Evolutionary conservation across 345 rosid species (phyloP).

Genomic region (Boechera retrofracta): DNA sequence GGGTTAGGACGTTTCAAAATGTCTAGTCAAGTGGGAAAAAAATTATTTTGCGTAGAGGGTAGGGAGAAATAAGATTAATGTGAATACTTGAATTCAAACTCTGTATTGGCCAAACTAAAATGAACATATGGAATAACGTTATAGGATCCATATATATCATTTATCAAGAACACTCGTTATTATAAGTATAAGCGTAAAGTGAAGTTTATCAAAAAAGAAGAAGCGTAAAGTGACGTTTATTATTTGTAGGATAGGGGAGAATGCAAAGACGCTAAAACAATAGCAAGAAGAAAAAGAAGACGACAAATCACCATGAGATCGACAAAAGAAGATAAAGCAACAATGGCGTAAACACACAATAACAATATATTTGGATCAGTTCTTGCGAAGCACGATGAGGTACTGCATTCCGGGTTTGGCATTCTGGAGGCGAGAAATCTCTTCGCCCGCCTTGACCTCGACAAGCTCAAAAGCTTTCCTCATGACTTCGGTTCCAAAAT

Average conservation of each 20-base stretch:
- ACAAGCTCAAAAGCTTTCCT: conserved; percentile 24
- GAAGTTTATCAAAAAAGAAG: background rate
- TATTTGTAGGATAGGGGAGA: background rate
- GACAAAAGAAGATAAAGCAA: background rate
- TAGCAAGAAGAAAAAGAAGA: background rate
- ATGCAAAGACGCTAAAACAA: background rate
- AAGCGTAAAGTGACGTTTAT: no score
- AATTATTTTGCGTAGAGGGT: no score
- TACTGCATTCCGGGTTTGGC: conserved; percentile 32
- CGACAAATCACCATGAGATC: background rate
- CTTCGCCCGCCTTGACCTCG: conserved; percentile 19
- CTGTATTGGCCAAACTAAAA: no score
- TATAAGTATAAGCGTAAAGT: background rate
- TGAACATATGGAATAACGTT: no score
- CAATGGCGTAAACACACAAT: background rate
- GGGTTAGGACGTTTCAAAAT: no score
- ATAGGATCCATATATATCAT: no score
- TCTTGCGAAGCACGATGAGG: conserved; percentile 29
- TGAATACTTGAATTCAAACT: no score
- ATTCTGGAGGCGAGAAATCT: conserved; percentile 11
- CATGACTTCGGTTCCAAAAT: background rate
- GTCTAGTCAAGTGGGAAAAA: no score
- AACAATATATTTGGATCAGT: background rate
- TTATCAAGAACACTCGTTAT: no score
- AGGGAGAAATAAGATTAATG: no score